Evolutionary conservation across 495 filamentous ascomycete genomes (phyloP), one percentile per base, ranked within the genome.

Genomic region (Podospora tetraspora): DNA sequence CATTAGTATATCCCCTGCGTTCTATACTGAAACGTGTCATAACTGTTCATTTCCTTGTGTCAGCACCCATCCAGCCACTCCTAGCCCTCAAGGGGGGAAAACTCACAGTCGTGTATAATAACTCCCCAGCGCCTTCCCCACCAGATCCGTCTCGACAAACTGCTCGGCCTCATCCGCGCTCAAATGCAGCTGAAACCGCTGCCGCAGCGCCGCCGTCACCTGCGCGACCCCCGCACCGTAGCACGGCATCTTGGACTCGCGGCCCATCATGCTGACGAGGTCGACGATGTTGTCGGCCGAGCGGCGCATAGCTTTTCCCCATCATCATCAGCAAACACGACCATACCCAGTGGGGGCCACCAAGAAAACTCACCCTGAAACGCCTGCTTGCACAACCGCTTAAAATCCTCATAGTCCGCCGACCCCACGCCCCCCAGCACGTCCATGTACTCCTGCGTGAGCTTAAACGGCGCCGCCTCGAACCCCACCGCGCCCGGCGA

Each of bases 21-120:
- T 64, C 90, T 82, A 78, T 92, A 92, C 73, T 92, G 90, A 78
- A 91, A 92, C 68, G 90, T 91, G 77, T 92, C 90, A 77, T 92
- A 92, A 77, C 87, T 89, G 63, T 0, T 1, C 11, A 10, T n/a
- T 37, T n/a, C n/a, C n/a, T n/a, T n/a, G n/a, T n/a, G 9, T 70
- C 61, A 72, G 63, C 57, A 63, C 27, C 43, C 1, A 12, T 11
- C 30, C 30, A n/a, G n/a, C n/a, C n/a, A n/a, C n/a, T n/a, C n/a
- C n/a, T n/a, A n/a, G n/a, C n/a, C n/a, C n/a, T n/a, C n/a, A n/a
- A 25, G 3, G 3, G 24, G 24, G 3, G 24, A 25, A 57, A 61
- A 79, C 86, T 82, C 71, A 88, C 87, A 89, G 82, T 82, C 90
- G 83, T 75, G 90, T 92, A 72, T 90, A 92, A 75, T 92, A 92